Evolutionary conservation across 768 basidiomycete genomes (phyloP).

Genomic region (Panaeolus papilionaceus): DNA sequence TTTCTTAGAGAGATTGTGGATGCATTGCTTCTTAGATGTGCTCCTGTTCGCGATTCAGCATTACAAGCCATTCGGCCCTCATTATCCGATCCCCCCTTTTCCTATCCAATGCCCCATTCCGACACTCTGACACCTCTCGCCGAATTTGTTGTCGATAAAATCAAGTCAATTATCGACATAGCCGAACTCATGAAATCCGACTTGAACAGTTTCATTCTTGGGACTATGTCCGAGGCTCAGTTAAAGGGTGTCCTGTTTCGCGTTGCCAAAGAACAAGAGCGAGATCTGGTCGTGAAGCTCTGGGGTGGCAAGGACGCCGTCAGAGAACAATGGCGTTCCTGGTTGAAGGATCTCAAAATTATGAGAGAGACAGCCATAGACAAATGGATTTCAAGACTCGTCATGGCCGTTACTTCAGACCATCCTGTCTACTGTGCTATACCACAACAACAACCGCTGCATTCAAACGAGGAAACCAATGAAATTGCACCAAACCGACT

Average conservation of each 20-base stretch:
- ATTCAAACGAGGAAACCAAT: not conserved
- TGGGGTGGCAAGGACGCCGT: conserved; percentile 48
- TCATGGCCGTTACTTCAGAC: conserved; percentile 49
- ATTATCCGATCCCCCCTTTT: conserved; percentile 30
- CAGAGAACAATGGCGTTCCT: conserved; percentile 39
- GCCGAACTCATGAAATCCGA: conserved; percentile 73
- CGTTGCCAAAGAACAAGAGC: conserved; percentile 62
- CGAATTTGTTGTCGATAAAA: conserved; percentile 50
- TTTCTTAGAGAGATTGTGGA: conserved; percentile 60
- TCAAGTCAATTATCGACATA: conserved; percentile 55
- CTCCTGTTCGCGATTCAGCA: conserved; percentile 64
- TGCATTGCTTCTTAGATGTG: conserved; percentile 65
- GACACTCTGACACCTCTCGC: conserved; percentile 43
- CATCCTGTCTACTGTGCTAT: conserved; percentile 45
- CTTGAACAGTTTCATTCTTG: conserved; percentile 67
- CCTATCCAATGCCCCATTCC: not conserved
- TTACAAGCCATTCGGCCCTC: conserved; percentile 53
- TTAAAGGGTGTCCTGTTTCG: conserved; percentile 52
- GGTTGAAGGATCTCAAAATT: conserved; percentile 31
- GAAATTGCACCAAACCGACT: conserved; percentile 44
- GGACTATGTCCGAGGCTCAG: conserved; percentile 70
- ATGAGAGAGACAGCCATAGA: conserved; percentile 16
- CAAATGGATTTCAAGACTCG: conserved; percentile 55
- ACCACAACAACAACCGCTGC: not conserved
- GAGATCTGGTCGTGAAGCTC: conserved; percentile 55